Conservation (phyloP, 106 monocot species). For the Ottelia alismoides region DNA sequence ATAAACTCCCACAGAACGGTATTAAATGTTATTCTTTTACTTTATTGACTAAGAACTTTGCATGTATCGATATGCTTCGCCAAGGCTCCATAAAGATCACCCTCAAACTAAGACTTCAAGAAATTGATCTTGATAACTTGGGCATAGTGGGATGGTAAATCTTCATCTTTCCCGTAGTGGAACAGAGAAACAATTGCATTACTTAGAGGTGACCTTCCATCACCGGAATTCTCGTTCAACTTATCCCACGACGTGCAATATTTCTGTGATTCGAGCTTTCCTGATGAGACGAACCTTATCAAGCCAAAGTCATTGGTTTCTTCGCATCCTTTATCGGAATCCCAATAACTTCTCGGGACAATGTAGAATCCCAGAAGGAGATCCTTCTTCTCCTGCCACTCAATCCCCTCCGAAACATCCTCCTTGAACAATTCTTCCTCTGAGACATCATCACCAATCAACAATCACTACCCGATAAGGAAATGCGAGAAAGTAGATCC, state of each 20-base stretch:
- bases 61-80: not conserved
- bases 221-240: not conserved
- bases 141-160: conserved; percentile 1
- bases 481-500: conserved; percentile 65
- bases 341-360: conserved; percentile 21
- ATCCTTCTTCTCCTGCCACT: conserved; percentile 20
- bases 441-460: conserved; percentile 13
- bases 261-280: conserved; percentile 66
- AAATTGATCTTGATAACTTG: conserved; percentile 25
- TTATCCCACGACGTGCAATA: conserved; percentile 24
- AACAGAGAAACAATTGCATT: conserved; percentile 1
- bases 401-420: not conserved
- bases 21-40: not conserved
- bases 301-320: conserved; percentile 36
- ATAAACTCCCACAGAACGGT: conserved; percentile 13
- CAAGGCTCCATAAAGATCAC: conserved; percentile 27
- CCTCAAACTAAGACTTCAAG: conserved; percentile 43
- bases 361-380: conserved; percentile 48
- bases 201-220: conserved; percentile 1
- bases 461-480: conserved; percentile 23
- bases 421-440: conserved; percentile 14
- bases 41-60: conserved; percentile 1
- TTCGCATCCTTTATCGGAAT: not conserved
- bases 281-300: conserved; percentile 46
- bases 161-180: conserved; percentile 5